Percentiles rank a stretch among this genome's conserved stretches.
phyloP scores from a whole-genome alignment of 1,284 basidiomycete species.

The Trichosporon sp. region DNA sequence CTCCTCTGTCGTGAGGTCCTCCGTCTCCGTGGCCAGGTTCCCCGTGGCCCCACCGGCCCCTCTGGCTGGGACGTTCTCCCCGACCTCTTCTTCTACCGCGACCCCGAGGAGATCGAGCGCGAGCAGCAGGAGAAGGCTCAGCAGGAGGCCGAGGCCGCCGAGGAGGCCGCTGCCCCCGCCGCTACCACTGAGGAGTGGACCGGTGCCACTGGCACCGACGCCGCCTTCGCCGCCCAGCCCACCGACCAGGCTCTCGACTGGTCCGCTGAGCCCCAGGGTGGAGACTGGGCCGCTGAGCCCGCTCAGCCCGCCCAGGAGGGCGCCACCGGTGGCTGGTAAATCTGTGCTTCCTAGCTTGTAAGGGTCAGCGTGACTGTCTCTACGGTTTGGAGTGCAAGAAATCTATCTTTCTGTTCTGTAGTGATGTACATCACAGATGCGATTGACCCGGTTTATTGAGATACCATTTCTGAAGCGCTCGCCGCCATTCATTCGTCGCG shows the following conservation, averaged over 20 bases:
- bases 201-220: conserved; percentile 63
- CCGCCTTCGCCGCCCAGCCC: conserved; percentile 73
- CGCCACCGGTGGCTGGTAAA: conserved; percentile 35
- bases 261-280: conserved; percentile 64
- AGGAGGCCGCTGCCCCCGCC: conserved; percentile 52
- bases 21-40: conserved; percentile 86
- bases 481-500: too few relatives aligned
- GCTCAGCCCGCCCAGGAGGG: conserved; percentile 28
- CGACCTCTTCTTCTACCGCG: conserved; percentile 99
- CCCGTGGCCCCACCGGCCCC: conserved; percentile 74
- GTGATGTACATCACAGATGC: conserved; percentile 11
- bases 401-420: conserved; percentile 11
- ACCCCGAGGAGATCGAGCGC: conserved; percentile 97
- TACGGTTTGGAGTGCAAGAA: background rate
- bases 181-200: conserved; percentile 67
- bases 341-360: background rate
- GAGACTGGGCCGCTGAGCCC: conserved; percentile 38
- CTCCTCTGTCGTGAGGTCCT: conserved; percentile 96
- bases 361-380: conserved; percentile 5
- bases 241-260: conserved; percentile 74
- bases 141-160: conserved; percentile 65
- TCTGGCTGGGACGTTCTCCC: conserved; percentile 98
- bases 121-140: conserved; percentile 89
- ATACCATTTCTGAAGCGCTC: background rate
- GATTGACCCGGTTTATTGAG: conserved; percentile 18